Evolutionary conservation across 164 flowering plant species (phyloP), one percentile per base, ranked within the genome.

Genomic region (Kingdonia uniflora): DNA sequence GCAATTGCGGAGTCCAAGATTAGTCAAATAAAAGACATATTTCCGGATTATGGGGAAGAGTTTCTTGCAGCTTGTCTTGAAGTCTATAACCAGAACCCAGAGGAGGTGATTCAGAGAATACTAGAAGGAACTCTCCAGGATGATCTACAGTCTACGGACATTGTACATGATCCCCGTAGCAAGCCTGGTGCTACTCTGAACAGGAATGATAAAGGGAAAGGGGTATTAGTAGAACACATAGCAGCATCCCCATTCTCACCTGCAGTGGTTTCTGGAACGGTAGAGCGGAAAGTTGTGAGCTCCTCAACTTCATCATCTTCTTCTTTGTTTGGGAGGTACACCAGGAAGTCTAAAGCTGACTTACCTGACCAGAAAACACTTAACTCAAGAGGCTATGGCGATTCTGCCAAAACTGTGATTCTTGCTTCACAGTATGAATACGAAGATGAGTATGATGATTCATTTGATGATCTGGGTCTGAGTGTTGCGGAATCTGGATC

Each of bases 371-470:
- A 62, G 11, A 51, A 52, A 19, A 62, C 69, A 49, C 71, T 83
- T 35, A 79, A 84, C 63, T 60, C 59, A 11, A 78, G 63, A 63
- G 68, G 69, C 45, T 71, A 66, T 17, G 57, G 65, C 20, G 76
- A 79, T 56, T n/a, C 53, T n/a, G 70, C 57, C 8, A 83, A 56
- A 52, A 68, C 72, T 51, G 74, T 74, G 11, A 78, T 77, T 39
- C 67, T 87, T 14, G 54, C 67, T 47, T 73, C 87, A 24, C 91
- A 81, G 51, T 80, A 70, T 7, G 97, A 92, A 62, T 94, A 94
- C 56, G 97, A 94, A 61, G 99, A 94, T 57, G 99, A 94, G 66
- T 94, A 94, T 65, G 99, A 94, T 60, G 99, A 94, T 56, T 94
- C 96, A 14, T 85, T 85, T 67, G 98, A 92, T 69, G 98, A 92